Evolutionary conservation across 1,284 basidiomycete species (phyloP), one percentile per base, ranked within the genome.

Genomic region (Vanrija pseudolonga): DNA sequence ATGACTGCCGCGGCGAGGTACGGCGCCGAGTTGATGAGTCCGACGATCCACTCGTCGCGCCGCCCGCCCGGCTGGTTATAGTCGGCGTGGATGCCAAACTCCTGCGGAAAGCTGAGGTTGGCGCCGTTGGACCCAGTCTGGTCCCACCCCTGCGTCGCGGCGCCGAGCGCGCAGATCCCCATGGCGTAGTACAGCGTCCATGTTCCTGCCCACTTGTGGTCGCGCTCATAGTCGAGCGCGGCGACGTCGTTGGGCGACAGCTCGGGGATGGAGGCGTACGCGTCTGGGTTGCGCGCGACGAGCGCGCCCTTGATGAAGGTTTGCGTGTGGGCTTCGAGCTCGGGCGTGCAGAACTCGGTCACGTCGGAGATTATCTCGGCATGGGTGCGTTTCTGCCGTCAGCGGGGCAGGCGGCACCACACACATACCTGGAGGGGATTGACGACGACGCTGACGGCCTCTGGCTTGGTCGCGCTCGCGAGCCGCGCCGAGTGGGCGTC

Each of bases 21-120:
- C 18, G 87, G 87, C 0, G 85, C 85, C 14, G 84, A 82, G 67
- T 89, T 89, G 55, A 90, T 82, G 19, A 88, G 73, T 40, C 89
- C 88, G 22, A 87, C 78, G 4, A 89, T 61, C 86, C 86, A 89
- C 50, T 82, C 78, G 65, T 87, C 81, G 19, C 76, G 74, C 45
- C 70, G 66, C 20, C 49, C 60, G 41, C 71, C 61, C 3, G 45
- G 45, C 36, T 45, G 52, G 45, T 3, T 18, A n/a, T 40, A 20
- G 17, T 40, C 39, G 12, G 32, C 32, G 19, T 24, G 28, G 52
- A 89, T 85, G 47, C 82, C 81, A 60, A 89, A 85, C 65, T 86
- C 83, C 2, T 59, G 20, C 0, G 86, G 83, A 69, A 83, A 88
- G 67, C 84, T 83, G 19, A 88, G 78, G 65, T 88, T 84, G 41